Conservation (phyloP, 306 rosid genomes). For the Fragaria nilgerrensis region DNA sequence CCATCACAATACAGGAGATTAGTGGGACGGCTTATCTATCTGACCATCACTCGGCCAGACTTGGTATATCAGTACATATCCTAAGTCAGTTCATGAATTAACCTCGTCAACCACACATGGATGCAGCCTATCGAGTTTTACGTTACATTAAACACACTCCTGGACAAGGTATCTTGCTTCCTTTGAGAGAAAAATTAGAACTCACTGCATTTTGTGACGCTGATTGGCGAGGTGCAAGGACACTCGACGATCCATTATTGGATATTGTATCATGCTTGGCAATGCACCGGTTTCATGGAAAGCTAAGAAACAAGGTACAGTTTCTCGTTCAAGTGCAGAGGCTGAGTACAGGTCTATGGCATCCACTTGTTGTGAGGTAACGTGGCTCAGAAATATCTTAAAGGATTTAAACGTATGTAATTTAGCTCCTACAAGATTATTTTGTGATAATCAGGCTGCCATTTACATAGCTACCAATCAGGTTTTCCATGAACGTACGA, state of each 20-base stretch:
- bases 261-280: not conserved
- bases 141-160: not conserved
- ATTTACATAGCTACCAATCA: not conserved
- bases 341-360: not conserved
- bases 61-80: not conserved
- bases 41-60: not conserved
- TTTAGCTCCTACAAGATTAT: not conserved
- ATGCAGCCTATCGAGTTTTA: not conserved
- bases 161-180: not conserved
- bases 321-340: not conserved
- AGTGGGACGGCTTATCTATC: not conserved
- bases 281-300: not conserved
- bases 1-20: not conserved
- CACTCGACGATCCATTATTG: not conserved
- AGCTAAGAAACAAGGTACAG: not conserved
- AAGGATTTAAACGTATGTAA: not conserved
- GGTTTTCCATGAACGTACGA: not conserved
- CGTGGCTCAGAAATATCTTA: not conserved
- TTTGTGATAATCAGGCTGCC: not conserved
- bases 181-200: not conserved
- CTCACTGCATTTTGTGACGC: not conserved
- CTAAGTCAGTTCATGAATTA: not conserved
- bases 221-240: not conserved
- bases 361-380: not conserved
- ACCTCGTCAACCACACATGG: not conserved